phyloP scores from a whole-genome alignment of 805 yeast species.

The Pichia pseudocactophila region DNA sequence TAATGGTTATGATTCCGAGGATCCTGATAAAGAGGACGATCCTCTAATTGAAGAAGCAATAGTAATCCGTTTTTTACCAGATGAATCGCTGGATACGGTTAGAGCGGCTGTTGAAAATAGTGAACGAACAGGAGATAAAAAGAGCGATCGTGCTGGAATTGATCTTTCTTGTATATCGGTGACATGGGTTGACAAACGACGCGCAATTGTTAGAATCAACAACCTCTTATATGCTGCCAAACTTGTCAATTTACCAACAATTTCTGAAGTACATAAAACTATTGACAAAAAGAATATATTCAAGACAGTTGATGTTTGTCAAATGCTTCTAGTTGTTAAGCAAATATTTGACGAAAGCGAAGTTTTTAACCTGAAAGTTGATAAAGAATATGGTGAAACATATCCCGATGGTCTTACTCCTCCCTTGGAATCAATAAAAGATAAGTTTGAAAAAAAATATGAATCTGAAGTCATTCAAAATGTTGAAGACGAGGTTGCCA shows the following conservation, averaged over 20 bases:
- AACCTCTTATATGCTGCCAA: slow-evolving; percentile 72
- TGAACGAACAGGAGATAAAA: slow-evolving; percentile 7
- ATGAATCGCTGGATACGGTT: slow-evolving; percentile 64
- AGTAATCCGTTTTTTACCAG: slow-evolving; percentile 58
- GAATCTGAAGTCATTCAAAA: slow-evolving; percentile 65
- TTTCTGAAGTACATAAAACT: slow-evolving; percentile 80
- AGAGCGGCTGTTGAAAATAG: slow-evolving; percentile 68
- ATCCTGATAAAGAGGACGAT: slow-evolving; percentile 92
- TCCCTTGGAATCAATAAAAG: slow-evolving; percentile 64
- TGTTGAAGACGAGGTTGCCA: slow-evolving; percentile 72
- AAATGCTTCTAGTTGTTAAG: slow-evolving; percentile 70
- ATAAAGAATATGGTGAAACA: slow-evolving; percentile 33
- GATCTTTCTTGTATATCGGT: slow-evolving; percentile 65
- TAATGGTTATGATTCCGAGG: slow-evolving; percentile 95
- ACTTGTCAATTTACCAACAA: slow-evolving; percentile 80
- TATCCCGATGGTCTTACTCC: slow-evolving; percentile 77
- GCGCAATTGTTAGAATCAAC: slow-evolving; percentile 70
- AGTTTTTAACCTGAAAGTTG: slow-evolving; percentile 34
- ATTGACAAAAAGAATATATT: slow-evolving; percentile 82
- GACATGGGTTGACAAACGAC: slow-evolving; percentile 73
- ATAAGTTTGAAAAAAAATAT: slow-evolving; percentile 64
- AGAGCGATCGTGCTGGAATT: background rate
- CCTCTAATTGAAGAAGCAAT: slow-evolving; percentile 87
- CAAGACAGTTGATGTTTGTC: slow-evolving; percentile 79
- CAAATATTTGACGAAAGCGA: slow-evolving; percentile 37